phyloP scores from a whole-genome alignment of 768 basidiomycete genomes.

The Bullera alba region DNA sequence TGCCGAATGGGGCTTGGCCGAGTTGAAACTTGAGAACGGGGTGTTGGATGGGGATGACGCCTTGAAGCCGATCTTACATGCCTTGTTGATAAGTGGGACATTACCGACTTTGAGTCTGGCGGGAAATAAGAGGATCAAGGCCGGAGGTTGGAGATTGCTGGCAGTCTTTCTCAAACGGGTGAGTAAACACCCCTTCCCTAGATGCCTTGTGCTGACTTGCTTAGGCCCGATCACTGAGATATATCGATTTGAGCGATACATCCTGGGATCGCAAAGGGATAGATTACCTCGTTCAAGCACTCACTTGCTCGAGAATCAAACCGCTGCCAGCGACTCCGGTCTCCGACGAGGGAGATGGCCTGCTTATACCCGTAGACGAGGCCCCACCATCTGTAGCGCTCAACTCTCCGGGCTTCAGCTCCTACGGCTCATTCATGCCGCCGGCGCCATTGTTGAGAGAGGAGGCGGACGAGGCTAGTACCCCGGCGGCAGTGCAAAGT shows the following conservation, averaged over 20 bases:
- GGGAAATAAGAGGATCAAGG: conserved; percentile 74
- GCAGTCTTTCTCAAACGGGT: conserved; percentile 75
- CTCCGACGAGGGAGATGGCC: background rate
- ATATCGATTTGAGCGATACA: conserved; percentile 85
- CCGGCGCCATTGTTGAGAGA: conserved; percentile 45
- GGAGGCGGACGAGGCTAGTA: conserved; percentile 4
- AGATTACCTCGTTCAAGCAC: conserved; percentile 69
- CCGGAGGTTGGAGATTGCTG: conserved; percentile 66
- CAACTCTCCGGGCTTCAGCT: too few relatives aligned
- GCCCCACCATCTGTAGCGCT: too few relatives aligned
- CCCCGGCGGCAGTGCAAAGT: conserved; percentile 54
- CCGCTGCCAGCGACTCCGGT: background rate
- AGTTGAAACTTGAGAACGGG: conserved; percentile 77
- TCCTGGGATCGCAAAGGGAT: conserved; percentile 72
- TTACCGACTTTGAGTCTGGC: conserved; percentile 78
- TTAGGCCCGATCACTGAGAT: conserved; percentile 69
- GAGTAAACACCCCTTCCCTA: conserved; percentile 15
- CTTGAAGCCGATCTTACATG: conserved; percentile 82
- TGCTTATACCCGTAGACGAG: too few relatives aligned
- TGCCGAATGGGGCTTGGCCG: conserved; percentile 86
- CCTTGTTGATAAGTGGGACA: conserved; percentile 72
- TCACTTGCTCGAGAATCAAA: conserved; percentile 47
- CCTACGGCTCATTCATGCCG: conserved; percentile 37
- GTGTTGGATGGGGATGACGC: conserved; percentile 70
- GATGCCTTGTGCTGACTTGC: background rate